phyloP scores from a whole-genome alignment of 2,329 filamentous ascomycete species.

The Epichloe coenophiala region DNA sequence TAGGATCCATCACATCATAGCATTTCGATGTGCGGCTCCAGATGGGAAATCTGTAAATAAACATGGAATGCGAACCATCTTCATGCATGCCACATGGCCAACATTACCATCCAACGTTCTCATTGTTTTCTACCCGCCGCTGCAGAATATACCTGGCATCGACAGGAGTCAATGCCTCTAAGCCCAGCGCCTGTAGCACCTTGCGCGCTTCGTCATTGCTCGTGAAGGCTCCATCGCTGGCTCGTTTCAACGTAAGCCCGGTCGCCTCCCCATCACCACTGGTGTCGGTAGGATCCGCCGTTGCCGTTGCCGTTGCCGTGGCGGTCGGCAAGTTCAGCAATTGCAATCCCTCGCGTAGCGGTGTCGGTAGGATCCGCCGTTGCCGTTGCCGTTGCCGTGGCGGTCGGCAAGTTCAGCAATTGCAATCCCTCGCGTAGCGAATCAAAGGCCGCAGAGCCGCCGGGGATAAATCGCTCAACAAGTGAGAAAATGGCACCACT shows the following conservation, averaged over 20 bases:
- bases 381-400: neutral
- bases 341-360: slow-evolving; percentile 48
- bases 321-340: slow-evolving; percentile 44
- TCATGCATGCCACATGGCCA: neutral
- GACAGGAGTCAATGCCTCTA: slow-evolving; percentile 46
- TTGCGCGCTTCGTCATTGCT: slow-evolving; percentile 44
- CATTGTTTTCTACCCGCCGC: slow-evolving; percentile 50
- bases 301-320: slow-evolving; percentile 6
- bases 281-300: slow-evolving; percentile 15
- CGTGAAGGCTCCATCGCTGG: slow-evolving; percentile 41
- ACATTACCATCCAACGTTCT: slow-evolving; percentile 25
- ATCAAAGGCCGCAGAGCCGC: slow-evolving; percentile 37
- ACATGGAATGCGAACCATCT: neutral
- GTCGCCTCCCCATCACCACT: slow-evolving; percentile 15
- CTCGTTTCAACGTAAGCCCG: slow-evolving; percentile 35
- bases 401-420: slow-evolving; percentile 44
- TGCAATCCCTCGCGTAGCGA: slow-evolving; percentile 49
- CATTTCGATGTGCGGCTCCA: no score
- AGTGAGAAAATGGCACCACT: slow-evolving; percentile 57
- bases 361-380: slow-evolving; percentile 16
- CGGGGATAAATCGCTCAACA: slow-evolving; percentile 52
- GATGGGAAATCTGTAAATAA: no score
- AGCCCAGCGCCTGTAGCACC: slow-evolving; percentile 46
- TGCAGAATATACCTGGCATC: slow-evolving; percentile 55
- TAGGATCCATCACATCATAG: no score